Percentiles rank a stretch among this genome's conserved stretches.
Conservation (phyloP, 805 yeast genomes). For the Candida sphagnicola region DNA sequence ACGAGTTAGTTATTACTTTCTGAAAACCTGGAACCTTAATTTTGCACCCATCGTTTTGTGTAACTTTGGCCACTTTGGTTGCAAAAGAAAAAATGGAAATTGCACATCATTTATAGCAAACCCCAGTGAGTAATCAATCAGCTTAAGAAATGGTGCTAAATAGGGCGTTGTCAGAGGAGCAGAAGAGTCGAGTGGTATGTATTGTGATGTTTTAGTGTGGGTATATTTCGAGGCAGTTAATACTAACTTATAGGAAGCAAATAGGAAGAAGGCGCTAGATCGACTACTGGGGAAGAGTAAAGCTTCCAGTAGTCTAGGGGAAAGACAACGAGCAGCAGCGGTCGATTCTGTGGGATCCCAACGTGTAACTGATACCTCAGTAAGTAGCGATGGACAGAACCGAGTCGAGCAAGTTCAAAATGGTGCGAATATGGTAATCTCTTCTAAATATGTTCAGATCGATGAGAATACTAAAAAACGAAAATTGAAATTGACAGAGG, state of each 20-base stretch:
- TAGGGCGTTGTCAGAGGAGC: slow-evolving; percentile 1
- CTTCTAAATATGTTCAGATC: slow-evolving; percentile 8
- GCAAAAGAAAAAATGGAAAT: neutral
- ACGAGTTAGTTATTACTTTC: too few relatives aligned
- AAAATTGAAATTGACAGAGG: slow-evolving; percentile 39
- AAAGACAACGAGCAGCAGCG: neutral
- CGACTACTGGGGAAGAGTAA: slow-evolving; percentile 44
- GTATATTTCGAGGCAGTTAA: neutral
- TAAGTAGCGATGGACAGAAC: too few relatives aligned
- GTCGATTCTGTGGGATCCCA: neutral
- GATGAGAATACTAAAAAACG: slow-evolving; percentile 15
- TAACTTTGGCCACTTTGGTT: neutral
- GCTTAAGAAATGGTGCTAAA: neutral
- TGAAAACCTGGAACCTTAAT: too few relatives aligned
- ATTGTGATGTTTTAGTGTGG: neutral
- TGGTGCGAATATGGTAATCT: slow-evolving; percentile 1
- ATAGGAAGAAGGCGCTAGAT: slow-evolving; percentile 59
- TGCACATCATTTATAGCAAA: too few relatives aligned
- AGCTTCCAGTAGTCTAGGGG: too few relatives aligned
- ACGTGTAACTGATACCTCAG: too few relatives aligned
- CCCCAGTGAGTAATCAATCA: too few relatives aligned
- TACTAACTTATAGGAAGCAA: slow-evolving; percentile 46
- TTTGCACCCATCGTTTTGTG: slow-evolving; percentile 1
- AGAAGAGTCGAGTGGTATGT: slow-evolving; percentile 3
- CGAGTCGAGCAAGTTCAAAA: neutral